Evolutionary conservation across 768 basidiomycete species (phyloP).

Genomic region (Boletales sp.): DNA sequence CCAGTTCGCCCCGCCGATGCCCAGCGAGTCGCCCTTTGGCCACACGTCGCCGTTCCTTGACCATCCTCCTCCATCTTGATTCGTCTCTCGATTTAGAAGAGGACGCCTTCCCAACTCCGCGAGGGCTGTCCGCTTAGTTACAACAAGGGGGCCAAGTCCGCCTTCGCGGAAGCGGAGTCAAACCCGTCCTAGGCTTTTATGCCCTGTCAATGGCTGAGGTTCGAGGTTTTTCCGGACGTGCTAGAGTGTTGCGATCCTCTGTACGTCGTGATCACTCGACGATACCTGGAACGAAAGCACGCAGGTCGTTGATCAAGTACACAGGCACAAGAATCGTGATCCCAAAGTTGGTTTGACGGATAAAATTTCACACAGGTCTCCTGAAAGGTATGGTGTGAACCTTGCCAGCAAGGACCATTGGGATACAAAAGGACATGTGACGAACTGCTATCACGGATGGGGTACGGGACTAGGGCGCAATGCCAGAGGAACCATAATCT

Average conservation of each 20-base stretch:
- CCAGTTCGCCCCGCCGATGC: not conserved
- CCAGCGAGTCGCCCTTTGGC: not conserved
- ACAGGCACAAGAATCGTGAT: not conserved
- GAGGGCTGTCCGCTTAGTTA: slow-evolving; percentile 22
- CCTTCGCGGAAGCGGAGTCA: slow-evolving; percentile 30
- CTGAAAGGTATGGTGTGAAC: not conserved
- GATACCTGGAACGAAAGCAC: not conserved
- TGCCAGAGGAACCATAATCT: not conserved
- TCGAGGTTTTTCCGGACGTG: too few species aligned
- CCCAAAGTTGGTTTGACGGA: not conserved
- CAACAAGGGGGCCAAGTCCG: slow-evolving; percentile 17
- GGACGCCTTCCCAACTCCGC: slow-evolving; percentile 27
- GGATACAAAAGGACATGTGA: not conserved
- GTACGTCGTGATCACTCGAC: not conserved
- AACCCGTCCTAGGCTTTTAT: slow-evolving; percentile 1
- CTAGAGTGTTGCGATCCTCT: too few species aligned
- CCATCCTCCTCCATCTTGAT: slow-evolving; percentile 9
- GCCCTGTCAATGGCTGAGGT: too few species aligned
- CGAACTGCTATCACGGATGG: not conserved
- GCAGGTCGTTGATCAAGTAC: not conserved
- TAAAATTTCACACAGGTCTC: not conserved
- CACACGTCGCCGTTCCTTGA: not conserved
- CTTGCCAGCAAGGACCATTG: not conserved
- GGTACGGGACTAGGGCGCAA: not conserved
- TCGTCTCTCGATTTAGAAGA: slow-evolving; percentile 29